A percentile compares a stretch with the other conserved stretches of the same genome.
Evolutionary conservation across 2,329 filamentous ascomycete genomes (phyloP).

Genomic region (Xylariaceae sp.): DNA sequence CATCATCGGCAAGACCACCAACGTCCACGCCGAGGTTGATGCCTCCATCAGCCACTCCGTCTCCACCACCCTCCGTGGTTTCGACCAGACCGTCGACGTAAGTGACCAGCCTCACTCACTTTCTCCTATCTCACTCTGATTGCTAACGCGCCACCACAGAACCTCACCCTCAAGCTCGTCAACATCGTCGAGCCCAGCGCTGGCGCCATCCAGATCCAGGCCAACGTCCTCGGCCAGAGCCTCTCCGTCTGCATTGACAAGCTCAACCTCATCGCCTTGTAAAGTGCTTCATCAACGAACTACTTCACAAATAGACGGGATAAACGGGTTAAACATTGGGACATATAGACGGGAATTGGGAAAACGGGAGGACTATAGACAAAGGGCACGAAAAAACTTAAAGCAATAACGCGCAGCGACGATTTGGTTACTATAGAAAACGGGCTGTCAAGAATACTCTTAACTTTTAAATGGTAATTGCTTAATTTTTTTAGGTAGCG

Average conservation of each 20-base stretch:
- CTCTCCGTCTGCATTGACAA: conserved; percentile 12
- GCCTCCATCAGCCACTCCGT: background rate
- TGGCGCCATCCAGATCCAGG: conserved; percentile 9
- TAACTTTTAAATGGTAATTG: too few relatives aligned
- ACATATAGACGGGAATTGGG: too few relatives aligned
- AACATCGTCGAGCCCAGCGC: background rate
- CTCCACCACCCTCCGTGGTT: background rate
- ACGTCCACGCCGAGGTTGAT: background rate
- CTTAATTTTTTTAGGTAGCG: too few relatives aligned
- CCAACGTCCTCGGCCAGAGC: conserved; percentile 11
- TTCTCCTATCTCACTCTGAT: background rate
- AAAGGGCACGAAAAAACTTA: too few relatives aligned
- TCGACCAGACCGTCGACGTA: conserved; percentile 1
- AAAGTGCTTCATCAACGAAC: background rate
- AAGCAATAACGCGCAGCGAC: too few relatives aligned
- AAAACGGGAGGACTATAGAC: too few relatives aligned
- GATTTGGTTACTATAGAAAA: too few relatives aligned
- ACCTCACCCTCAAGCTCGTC: conserved; percentile 8
- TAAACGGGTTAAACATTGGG: too few relatives aligned
- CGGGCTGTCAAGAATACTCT: too few relatives aligned
- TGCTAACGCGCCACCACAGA: background rate
- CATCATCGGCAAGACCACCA: conserved; percentile 15
- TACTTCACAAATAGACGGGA: background rate
- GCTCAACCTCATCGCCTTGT: conserved; percentile 6
- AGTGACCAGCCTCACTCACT: background rate